These are phyloP conservation scores for Hygrocybe punicea DNA, from an alignment of 768 basidiomycete genomes.

Conservation along the genomic window DNA sequence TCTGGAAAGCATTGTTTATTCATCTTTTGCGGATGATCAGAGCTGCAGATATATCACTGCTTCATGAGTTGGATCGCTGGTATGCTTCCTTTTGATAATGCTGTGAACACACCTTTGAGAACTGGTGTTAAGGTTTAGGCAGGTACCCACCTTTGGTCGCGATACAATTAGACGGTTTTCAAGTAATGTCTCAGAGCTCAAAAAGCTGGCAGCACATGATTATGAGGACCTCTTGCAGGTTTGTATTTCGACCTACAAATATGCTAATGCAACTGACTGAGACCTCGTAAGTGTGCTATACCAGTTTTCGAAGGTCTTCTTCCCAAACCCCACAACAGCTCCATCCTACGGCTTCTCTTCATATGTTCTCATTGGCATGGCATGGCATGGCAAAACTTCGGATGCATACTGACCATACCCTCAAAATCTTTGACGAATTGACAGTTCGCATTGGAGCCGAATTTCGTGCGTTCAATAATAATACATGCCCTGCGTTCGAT, in stretches of 20 bases:
- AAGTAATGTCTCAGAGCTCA: constrained; percentile 19
- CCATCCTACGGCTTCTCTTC: background rate
- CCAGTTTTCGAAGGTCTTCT: constrained; percentile 3
- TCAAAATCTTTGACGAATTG: background rate
- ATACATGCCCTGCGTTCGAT: constrained; percentile 3
- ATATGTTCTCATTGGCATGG: constrained; percentile 35
- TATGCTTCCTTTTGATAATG: background rate
- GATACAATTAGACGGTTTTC: constrained; percentile 16
- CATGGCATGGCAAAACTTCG: constrained; percentile 39
- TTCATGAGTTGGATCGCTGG: constrained; percentile 5
- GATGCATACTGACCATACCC: constrained; percentile 1
- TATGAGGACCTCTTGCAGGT: constrained; percentile 22
- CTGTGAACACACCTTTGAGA: background rate
- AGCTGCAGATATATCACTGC: background rate
- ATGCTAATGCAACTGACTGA: background rate
- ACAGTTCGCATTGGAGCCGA: background rate
- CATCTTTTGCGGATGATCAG: constrained; percentile 3
- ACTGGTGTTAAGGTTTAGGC: background rate
- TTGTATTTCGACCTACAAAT: background rate
- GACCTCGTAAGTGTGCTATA: background rate
- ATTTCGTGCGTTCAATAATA: constrained; percentile 2
- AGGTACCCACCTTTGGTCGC: background rate
- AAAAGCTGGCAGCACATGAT: constrained; percentile 21
- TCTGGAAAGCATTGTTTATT: constrained; percentile 15
- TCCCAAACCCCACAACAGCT: constrained; percentile 1